Conservation (phyloP, 2,329 filamentous ascomycete genomes). For the Blastomyces percursus region DNA sequence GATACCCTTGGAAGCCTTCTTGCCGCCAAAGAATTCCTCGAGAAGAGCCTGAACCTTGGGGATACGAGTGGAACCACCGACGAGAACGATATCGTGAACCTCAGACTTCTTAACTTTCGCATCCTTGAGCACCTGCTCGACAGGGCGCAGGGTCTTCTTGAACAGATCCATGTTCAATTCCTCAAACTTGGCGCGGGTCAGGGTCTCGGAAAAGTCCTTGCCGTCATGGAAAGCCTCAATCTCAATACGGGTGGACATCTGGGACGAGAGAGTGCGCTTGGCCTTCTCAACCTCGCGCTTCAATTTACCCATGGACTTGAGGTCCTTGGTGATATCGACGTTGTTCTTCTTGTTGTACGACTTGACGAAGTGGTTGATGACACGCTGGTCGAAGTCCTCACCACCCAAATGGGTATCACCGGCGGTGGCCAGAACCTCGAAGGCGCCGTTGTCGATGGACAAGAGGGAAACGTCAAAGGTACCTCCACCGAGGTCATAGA, state of each 20-base stretch:
- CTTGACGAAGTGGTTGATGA: constrained; percentile 96
- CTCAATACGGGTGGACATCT: constrained; percentile 88
- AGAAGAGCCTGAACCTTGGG: constrained; percentile 92
- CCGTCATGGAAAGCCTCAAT: constrained; percentile 96
- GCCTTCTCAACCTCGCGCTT: constrained; percentile 99
- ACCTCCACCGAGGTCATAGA: constrained; percentile 90
- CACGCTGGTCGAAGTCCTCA: constrained; percentile 97
- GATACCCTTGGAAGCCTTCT: constrained; percentile 98
- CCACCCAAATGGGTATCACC: constrained; percentile 97
- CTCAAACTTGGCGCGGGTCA: constrained; percentile 98
- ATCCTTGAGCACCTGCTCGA: constrained; percentile 97
- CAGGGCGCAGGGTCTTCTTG: constrained; percentile 98
- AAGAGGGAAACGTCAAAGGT: constrained; percentile 91
- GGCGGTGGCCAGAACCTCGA: constrained; percentile 87
- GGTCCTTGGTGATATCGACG: constrained; percentile 85
- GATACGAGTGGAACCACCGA: constrained; percentile 98
- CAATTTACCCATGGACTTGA: constrained; percentile 97
- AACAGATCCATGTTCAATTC: constrained; percentile 98
- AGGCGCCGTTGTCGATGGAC: constrained; percentile 82
- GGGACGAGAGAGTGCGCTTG: constrained; percentile 92
- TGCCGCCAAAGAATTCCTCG: constrained; percentile 89
- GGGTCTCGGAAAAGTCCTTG: constrained; percentile 95
- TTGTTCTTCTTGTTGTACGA: constrained; percentile 96
- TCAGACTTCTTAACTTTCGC: constrained; percentile 95
- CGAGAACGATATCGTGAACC: constrained; percentile 91